Evolutionary conservation across 331 rosid genomes (phyloP).

Genomic region (Phaseolus coccineus): DNA sequence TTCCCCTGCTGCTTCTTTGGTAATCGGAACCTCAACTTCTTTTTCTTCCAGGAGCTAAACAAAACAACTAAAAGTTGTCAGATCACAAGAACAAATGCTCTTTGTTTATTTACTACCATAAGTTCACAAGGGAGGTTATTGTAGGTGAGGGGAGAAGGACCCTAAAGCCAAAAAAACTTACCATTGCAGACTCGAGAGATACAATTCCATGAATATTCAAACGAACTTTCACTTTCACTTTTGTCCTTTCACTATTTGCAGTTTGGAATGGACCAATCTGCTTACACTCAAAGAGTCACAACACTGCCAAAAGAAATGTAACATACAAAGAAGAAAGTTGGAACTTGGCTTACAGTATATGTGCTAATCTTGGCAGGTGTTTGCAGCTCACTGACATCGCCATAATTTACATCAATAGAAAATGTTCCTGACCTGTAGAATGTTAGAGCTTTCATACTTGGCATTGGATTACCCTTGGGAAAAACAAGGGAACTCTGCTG

Average conservation of each 20-base stretch:
- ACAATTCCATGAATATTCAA: constrained; percentile 87
- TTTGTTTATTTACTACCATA: background rate
- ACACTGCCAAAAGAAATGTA: background rate
- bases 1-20: constrained; percentile 63
- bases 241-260: constrained; percentile 68
- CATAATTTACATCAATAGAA: constrained; percentile 77
- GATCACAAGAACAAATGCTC: constrained; percentile 1
- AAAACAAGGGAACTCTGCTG: constrained; percentile 70
- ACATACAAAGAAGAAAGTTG: background rate
- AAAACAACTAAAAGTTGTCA: background rate
- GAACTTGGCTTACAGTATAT: constrained; percentile 64
- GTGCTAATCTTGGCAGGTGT: constrained; percentile 79
- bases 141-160: background rate
- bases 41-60: constrained; percentile 91
- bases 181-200: constrained; percentile 76
- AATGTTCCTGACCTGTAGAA: constrained; percentile 82
- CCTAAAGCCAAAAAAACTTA: constrained; percentile 50
- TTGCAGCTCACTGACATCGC: constrained; percentile 67
- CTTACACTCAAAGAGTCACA: constrained; percentile 34
- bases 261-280: constrained; percentile 94
- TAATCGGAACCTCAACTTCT: constrained; percentile 76
- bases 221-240: constrained; percentile 81
- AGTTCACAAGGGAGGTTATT: constrained; percentile 3
- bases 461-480: constrained; percentile 81
- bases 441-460: constrained; percentile 86